Evolutionary conservation across 2,329 filamentous ascomycete genomes (phyloP).

Genomic region (Byssochlamys sp.): DNA sequence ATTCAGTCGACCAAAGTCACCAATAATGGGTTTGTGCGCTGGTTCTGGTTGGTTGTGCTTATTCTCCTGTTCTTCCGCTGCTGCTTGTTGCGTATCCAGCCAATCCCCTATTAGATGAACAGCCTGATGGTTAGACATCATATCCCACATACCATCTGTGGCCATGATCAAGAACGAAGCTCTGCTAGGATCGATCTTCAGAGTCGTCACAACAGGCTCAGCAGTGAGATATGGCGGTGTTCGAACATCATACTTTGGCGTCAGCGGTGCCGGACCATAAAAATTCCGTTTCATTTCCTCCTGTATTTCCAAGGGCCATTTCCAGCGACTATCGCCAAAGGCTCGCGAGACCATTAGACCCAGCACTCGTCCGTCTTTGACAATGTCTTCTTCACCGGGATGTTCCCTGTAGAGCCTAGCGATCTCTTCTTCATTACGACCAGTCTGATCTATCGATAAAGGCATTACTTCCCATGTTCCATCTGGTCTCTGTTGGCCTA

Average conservation of each 20-base stretch:
- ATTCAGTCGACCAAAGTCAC: no score
- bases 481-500: constrained; percentile 8
- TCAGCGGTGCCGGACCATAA: constrained; percentile 32
- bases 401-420: constrained; percentile 48
- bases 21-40: no score
- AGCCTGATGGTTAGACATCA: constrained; percentile 47
- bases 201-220: constrained; percentile 54
- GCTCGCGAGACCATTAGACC: constrained; percentile 55
- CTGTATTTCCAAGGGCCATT: constrained; percentile 49
- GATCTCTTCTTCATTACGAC: constrained; percentile 51
- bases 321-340: constrained; percentile 61
- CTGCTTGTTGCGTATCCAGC: constrained; percentile 24
- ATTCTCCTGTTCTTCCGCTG: no score
- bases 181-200: constrained; percentile 38
- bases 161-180: constrained; percentile 57
- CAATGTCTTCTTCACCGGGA: constrained; percentile 51
- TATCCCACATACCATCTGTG: constrained; percentile 59
- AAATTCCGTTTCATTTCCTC: constrained; percentile 25
- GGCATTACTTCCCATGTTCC: constrained; percentile 44
- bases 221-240: constrained; percentile 61
- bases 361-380: constrained; percentile 51
- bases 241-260: constrained; percentile 18
- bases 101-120: constrained; percentile 51
- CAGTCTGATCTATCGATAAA: constrained; percentile 58
- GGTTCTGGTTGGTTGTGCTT: no score